Conservation (phyloP, 768 basidiomycete genomes). For the Sporobolomyces phaffii region DNA sequence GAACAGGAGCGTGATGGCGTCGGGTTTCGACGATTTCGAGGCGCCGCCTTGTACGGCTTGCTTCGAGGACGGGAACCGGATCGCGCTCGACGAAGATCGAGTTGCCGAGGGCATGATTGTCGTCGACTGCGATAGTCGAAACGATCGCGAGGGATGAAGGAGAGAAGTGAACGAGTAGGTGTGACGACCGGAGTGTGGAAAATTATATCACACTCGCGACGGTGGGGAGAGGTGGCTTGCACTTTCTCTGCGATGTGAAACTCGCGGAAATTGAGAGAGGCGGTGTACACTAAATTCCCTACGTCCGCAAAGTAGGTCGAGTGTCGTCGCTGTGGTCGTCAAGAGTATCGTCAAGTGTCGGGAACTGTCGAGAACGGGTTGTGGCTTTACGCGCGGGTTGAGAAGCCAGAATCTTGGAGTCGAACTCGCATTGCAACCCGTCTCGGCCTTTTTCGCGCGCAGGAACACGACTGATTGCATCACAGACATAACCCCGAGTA, state of each 20-base stretch:
- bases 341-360: too few relatives aligned
- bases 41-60: background rate
- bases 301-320: too few relatives aligned
- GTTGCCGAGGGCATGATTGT: slow-evolving; percentile 4
- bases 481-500: too few relatives aligned
- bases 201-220: background rate
- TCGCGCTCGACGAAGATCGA: background rate
- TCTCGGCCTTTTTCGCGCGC: too few relatives aligned
- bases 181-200: background rate
- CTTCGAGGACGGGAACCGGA: slow-evolving; percentile 12
- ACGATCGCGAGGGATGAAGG: background rate
- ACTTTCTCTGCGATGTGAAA: background rate
- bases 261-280: too few relatives aligned
- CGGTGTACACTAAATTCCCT: too few relatives aligned
- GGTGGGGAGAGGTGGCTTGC: background rate
- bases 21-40: background rate
- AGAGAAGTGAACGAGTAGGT: background rate
- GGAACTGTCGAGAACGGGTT: too few relatives aligned
- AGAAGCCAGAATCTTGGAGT: too few relatives aligned
- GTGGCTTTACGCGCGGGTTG: too few relatives aligned
- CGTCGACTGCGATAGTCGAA: background rate
- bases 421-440: too few relatives aligned
- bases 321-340: too few relatives aligned
- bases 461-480: too few relatives aligned
- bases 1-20: slow-evolving; percentile 14